Base-by-base conservation (phyloP, 23 red algal genomes). In the Cyanidiococcus yangmingshanensis region DNA sequence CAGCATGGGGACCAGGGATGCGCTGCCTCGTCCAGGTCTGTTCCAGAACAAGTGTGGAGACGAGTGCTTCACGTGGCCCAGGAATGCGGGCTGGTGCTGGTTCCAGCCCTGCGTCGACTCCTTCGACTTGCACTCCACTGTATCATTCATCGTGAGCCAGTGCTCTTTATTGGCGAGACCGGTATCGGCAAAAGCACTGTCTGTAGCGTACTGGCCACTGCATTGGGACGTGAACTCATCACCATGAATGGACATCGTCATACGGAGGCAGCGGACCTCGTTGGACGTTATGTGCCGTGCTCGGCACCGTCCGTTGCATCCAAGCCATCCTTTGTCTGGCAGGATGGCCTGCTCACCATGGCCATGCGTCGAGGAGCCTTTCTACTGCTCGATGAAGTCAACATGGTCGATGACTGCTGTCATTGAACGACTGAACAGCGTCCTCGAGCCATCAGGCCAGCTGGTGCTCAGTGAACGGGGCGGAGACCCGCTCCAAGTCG, bases 361-460 rank as follows among this genome's bases (percentile, higher is more conserved):
- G 93, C 93, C 3, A 97, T 97, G 93, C 76, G 76, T 57, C 29
- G 71, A 21, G 93, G 93, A 26, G 21, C n/a, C 33, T 54, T 76
- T 54, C 59, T 97, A 3, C 79, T 97, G 33, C 41, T 97, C 30
- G 93, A 97, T 80, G 93, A 97, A 67, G 87, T 97, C 75, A 97
- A 97, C 67, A 90, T 90, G 87, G 87, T 88, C 74, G 89, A 91
- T 58, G 88, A 97, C 78, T n/a, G 93, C 93, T 30, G 93, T 97
- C 0, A 79, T 86, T 30, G 93, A 97, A 57, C 74, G 93, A 75
- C 76, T 97, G 35, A 97, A 97, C 68, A 86, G 81, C 26, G 87
- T 97, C 18, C 40, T 97, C 0, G 93, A 97, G 74, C 74, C 57
- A 21, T 79, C 88, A 40, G 57, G 88, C 41, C 68, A 75, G 2